Conservation (phyloP, 2,329 filamentous ascomycete species). For the Talaromyces piceae region DNA sequence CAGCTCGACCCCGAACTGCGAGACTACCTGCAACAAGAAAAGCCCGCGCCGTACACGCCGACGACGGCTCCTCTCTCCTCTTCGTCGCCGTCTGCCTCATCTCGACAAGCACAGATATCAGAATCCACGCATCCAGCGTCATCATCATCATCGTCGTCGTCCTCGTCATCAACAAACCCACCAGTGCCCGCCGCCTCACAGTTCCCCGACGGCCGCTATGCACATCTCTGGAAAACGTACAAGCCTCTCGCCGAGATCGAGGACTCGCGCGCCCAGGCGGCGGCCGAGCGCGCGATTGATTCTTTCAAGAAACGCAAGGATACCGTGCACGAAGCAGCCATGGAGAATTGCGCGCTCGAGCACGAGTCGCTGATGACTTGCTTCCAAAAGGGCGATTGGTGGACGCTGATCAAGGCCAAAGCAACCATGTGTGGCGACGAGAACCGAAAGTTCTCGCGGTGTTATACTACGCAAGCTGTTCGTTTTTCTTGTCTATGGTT, state of each 20-base stretch:
- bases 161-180: constrained; percentile 22
- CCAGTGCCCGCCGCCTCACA: constrained; percentile 46
- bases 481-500: not conserved
- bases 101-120: constrained; percentile 17
- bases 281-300: constrained; percentile 76
- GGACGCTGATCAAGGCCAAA: constrained; percentile 45
- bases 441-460: constrained; percentile 71
- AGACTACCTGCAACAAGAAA: constrained; percentile 77
- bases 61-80: too few relatives aligned
- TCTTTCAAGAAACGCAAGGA: constrained; percentile 76
- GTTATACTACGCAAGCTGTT: constrained; percentile 81
- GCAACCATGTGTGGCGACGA: constrained; percentile 76
- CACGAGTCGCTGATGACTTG: constrained; percentile 78
- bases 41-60: constrained; percentile 47
- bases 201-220: constrained; percentile 65
- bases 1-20: constrained; percentile 76
- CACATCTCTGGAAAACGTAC: constrained; percentile 91
- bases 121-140: constrained; percentile 14
- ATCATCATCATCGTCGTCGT: constrained; percentile 16
- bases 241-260: constrained; percentile 64
- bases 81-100: constrained; percentile 14
- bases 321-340: constrained; percentile 68
- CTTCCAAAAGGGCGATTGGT: constrained; percentile 64
- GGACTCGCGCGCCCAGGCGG: constrained; percentile 59
- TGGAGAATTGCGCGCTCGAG: constrained; percentile 89